These are phyloP conservation scores for Rhodocollybia butyracea DNA, from an alignment of 768 basidiomycete genomes.

Conservation along the genomic window DNA sequence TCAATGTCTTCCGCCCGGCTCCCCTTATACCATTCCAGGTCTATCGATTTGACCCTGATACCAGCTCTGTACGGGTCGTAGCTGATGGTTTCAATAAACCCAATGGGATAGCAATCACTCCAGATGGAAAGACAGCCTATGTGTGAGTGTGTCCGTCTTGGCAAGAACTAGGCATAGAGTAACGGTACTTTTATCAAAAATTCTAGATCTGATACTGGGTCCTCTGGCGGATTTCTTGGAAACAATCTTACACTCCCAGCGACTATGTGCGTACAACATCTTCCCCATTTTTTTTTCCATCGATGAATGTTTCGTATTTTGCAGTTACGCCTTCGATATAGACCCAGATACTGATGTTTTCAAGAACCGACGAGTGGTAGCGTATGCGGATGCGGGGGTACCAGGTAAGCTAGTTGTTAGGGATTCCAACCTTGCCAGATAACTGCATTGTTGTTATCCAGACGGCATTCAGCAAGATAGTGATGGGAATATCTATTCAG, in stretches of 20 bases:
- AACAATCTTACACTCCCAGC: slow-evolving; percentile 19
- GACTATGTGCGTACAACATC: slow-evolving; percentile 17
- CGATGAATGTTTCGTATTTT: background rate
- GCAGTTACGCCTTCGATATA: slow-evolving; percentile 52
- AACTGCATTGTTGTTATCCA: no score
- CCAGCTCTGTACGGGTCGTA: slow-evolving; percentile 63
- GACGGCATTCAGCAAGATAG: slow-evolving; percentile 52
- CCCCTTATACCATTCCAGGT: slow-evolving; percentile 73
- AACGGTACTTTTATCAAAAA: background rate
- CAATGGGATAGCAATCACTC: slow-evolving; percentile 75
- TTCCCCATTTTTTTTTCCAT: background rate
- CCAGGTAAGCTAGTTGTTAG: no score
- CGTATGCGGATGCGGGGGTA: slow-evolving; percentile 43
- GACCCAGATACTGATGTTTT: slow-evolving; percentile 37
- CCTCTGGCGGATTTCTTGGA: slow-evolving; percentile 15
- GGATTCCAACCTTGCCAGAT: no score
- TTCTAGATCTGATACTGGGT: slow-evolving; percentile 22
- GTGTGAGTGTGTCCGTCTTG: slow-evolving; percentile 30
- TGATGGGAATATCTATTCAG: slow-evolving; percentile 47
- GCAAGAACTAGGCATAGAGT: background rate
- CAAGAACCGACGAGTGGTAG: slow-evolving; percentile 47
- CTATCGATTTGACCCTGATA: slow-evolving; percentile 70
- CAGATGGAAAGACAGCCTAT: slow-evolving; percentile 62
- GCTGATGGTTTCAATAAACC: slow-evolving; percentile 73
- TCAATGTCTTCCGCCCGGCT: slow-evolving; percentile 62